Evolutionary conservation across 2,329 filamentous ascomycete species (phyloP).

Genomic region (Didymosphaeria variabile): DNA sequence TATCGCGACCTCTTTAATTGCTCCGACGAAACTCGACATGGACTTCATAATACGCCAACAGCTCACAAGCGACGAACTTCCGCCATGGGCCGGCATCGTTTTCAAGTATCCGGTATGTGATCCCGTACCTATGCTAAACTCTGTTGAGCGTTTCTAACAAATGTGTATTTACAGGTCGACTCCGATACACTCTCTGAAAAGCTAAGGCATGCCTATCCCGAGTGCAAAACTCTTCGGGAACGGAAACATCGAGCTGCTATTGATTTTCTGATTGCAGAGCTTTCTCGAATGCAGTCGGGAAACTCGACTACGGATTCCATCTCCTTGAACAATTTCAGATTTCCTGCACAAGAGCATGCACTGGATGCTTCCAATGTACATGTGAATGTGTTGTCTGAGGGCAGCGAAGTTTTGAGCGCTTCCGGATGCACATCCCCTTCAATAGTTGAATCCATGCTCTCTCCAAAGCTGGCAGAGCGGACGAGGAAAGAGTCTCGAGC

Average conservation of each 20-base stretch:
- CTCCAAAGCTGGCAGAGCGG: conserved; percentile 11
- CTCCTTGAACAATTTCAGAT: neutral
- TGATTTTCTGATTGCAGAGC: conserved; percentile 35
- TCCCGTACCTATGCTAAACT: neutral
- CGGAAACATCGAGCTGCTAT: conserved; percentile 41
- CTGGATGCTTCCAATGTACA: conserved; percentile 7
- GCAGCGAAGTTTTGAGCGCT: conserved; percentile 11
- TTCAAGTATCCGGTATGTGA: conserved; percentile 25
- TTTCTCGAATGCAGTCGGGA: conserved; percentile 27
- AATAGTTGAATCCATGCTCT: conserved; percentile 6
- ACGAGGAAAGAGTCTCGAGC: neutral
- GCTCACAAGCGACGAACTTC: conserved; percentile 30
- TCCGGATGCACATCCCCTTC: conserved; percentile 18
- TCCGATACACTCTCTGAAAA: conserved; percentile 37
- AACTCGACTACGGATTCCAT: neutral
- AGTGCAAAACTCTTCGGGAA: conserved; percentile 30
- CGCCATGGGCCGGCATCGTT: conserved; percentile 38
- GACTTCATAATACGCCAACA: conserved; percentile 28
- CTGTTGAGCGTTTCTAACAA: neutral
- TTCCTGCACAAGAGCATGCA: neutral
- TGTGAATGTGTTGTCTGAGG: conserved; percentile 4
- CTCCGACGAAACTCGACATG: conserved; percentile 10
- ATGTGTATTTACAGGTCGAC: conserved; percentile 19
- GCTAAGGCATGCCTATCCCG: conserved; percentile 31
- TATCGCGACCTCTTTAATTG: neutral